Conservation (phyloP, 2,329 filamentous ascomycete genomes). For the Graphiopsis chlorocephala region DNA sequence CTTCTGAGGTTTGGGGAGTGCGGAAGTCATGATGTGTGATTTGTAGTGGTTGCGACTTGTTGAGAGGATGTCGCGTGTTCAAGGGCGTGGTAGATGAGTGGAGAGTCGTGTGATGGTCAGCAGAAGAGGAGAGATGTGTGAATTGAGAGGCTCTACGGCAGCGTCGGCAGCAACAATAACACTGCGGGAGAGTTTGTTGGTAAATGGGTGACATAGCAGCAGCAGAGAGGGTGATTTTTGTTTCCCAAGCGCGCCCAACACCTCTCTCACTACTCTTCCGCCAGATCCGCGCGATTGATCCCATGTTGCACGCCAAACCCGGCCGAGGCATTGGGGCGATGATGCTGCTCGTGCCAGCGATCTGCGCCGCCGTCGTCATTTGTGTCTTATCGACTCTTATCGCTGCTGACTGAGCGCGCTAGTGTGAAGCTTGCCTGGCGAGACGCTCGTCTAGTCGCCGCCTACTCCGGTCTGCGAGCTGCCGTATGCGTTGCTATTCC, state of each 20-base stretch:
- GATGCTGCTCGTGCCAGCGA: not conserved
- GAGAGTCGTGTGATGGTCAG: not conserved
- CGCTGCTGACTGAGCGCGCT: slow-evolving; percentile 11
- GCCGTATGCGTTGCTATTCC: not conserved
- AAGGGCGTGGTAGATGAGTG: not conserved
- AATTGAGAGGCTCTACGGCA: not conserved
- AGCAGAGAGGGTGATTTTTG: not conserved
- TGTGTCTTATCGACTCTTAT: slow-evolving; percentile 10
- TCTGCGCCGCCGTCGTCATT: slow-evolving; percentile 9
- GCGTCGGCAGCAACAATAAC: not conserved
- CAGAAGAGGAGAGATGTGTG: not conserved
- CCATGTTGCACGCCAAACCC: not conserved
- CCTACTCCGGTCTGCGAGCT: not conserved
- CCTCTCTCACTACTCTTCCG: not conserved
- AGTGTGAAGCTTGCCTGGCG: slow-evolving; percentile 1
- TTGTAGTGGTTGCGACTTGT: not conserved
- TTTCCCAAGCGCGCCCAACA: not conserved
- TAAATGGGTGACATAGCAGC: not conserved
- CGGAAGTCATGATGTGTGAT: not conserved
- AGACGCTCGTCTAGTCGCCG: not conserved
- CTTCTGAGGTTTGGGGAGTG: slow-evolving; percentile 60
- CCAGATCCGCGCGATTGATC: slow-evolving; percentile 6
- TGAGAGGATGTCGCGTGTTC: not conserved
- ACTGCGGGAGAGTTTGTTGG: not conserved
- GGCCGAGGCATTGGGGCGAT: slow-evolving; percentile 8